Percentiles rank a stretch among this genome's conserved stretches.
These are phyloP conservation scores for Fragilaria crotonensis DNA, from an alignment of 108 stramenopile species.

Conservation along the genomic window DNA sequence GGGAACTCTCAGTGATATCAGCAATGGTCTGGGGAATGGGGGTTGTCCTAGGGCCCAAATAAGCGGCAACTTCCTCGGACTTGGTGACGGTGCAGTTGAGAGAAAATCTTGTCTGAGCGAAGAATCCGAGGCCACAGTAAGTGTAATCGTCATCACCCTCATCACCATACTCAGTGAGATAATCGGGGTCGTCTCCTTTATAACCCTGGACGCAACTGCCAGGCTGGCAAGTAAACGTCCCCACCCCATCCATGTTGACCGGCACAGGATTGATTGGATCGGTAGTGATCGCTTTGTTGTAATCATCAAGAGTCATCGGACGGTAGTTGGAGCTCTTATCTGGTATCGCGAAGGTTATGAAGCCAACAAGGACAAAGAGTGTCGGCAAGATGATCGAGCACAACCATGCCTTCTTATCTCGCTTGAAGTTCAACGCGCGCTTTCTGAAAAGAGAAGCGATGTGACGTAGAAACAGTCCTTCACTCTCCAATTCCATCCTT, in stretches of 20 bases:
- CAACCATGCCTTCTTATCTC: constrained; percentile 83
- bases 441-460: constrained; percentile 64
- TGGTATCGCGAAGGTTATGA: constrained; percentile 42
- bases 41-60: not conserved
- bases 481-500: constrained; percentile 34
- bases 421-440: constrained; percentile 67
- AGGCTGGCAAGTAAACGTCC: constrained; percentile 47
- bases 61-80: not conserved
- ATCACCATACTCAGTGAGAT: constrained; percentile 22
- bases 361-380: constrained; percentile 53
- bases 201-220: constrained; percentile 45
- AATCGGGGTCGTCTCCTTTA: constrained; percentile 17
- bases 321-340: constrained; percentile 36
- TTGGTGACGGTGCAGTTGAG: not conserved
- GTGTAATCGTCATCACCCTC: constrained; percentile 16
- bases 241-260: constrained; percentile 26
- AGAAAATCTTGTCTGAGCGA: not conserved
- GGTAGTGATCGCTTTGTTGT: constrained; percentile 36
- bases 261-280: constrained; percentile 66
- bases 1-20: constrained; percentile 6
- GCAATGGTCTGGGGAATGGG: not conserved
- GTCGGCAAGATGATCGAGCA: constrained; percentile 70
- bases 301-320: constrained; percentile 38
- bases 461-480: constrained; percentile 54
- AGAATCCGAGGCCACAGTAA: constrained; percentile 2